These are phyloP conservation scores for Geosmithia flava DNA, from an alignment of 2,329 filamentous ascomycete genomes.

Conservation along the genomic window DNA sequence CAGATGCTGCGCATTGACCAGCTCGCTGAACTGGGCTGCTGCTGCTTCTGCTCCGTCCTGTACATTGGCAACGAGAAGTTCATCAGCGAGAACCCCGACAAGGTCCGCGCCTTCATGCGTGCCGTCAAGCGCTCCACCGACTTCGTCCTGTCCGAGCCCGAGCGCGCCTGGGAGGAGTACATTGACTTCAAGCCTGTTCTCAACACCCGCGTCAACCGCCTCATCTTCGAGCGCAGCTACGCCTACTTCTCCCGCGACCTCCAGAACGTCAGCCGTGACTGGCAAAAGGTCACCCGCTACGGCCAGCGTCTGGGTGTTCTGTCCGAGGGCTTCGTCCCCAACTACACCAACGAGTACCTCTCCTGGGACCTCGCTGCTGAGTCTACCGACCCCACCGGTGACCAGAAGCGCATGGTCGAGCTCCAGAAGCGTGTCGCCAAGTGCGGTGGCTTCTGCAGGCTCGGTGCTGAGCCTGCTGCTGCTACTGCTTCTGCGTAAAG, in stretches of 20 bases:
- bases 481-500: not conserved
- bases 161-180: slow-evolving; percentile 54
- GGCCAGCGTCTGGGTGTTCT: slow-evolving; percentile 62
- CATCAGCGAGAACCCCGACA: slow-evolving; percentile 51
- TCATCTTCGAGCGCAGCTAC: slow-evolving; percentile 70
- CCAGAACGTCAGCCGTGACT: slow-evolving; percentile 64
- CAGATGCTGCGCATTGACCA: slow-evolving; percentile 75
- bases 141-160: slow-evolving; percentile 52
- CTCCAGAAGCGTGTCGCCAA: slow-evolving; percentile 55
- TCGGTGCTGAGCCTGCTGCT: slow-evolving; percentile 13
- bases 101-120: slow-evolving; percentile 54
- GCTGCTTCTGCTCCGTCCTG: slow-evolving; percentile 73
- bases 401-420: slow-evolving; percentile 63
- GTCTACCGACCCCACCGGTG: slow-evolving; percentile 53
- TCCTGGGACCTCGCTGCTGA: slow-evolving; percentile 53
- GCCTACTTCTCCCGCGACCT: slow-evolving; percentile 65
- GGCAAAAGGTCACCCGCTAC: slow-evolving; percentile 66
- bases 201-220: slow-evolving; percentile 55
- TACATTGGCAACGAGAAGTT: slow-evolving; percentile 71
- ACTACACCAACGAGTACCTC: slow-evolving; percentile 64
- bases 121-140: slow-evolving; percentile 67
- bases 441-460: slow-evolving; percentile 50
- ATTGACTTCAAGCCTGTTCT: slow-evolving; percentile 61
- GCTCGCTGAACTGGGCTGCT: slow-evolving; percentile 67
- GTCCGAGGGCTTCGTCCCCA: slow-evolving; percentile 49